Evolutionary conservation across 768 basidiomycete genomes (phyloP).

Genomic region (Pulveroboletus sp.): DNA sequence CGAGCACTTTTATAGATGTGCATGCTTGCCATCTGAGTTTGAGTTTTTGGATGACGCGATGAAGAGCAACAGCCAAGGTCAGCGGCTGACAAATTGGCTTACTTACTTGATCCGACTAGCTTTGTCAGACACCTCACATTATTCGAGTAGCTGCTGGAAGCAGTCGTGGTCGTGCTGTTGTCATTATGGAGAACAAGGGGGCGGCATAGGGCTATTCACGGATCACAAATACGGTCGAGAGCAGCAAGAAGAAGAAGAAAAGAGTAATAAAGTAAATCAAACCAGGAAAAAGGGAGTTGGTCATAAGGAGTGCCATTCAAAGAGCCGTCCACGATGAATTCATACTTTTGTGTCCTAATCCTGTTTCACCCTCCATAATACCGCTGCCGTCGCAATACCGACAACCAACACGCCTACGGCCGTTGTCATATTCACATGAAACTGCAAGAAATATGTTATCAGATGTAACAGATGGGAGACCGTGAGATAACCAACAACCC

Average conservation of each 20-base stretch:
- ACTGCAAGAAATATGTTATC: constrained; percentile 25
- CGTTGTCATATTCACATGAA: constrained; percentile 36
- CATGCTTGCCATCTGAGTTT: not conserved
- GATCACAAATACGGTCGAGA: constrained; percentile 15
- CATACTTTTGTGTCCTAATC: constrained; percentile 25
- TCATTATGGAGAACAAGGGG: constrained; percentile 14
- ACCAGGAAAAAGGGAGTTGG: constrained; percentile 7
- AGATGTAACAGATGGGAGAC: constrained; percentile 8
- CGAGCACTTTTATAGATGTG: not conserved
- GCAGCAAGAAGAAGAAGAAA: constrained; percentile 15
- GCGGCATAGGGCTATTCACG: constrained; percentile 27
- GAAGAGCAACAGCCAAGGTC: too few species aligned
- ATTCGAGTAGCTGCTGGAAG: not conserved
- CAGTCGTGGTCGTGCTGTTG: constrained; percentile 11
- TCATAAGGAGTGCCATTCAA: constrained; percentile 13
- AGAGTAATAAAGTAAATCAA: constrained; percentile 27
- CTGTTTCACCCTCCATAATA: constrained; percentile 64
- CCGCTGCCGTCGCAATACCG: constrained; percentile 65
- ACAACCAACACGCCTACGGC: constrained; percentile 63
- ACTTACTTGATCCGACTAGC: too few species aligned
- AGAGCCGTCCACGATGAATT: constrained; percentile 14
- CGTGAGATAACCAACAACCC: constrained; percentile 28
- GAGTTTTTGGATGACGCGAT: too few species aligned
- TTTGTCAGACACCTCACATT: too few species aligned
- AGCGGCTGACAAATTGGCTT: too few species aligned